Evolutionary conservation across 2,329 filamentous ascomycete species (phyloP).

Genomic region (Tolypocladium cylindrosporum): DNA sequence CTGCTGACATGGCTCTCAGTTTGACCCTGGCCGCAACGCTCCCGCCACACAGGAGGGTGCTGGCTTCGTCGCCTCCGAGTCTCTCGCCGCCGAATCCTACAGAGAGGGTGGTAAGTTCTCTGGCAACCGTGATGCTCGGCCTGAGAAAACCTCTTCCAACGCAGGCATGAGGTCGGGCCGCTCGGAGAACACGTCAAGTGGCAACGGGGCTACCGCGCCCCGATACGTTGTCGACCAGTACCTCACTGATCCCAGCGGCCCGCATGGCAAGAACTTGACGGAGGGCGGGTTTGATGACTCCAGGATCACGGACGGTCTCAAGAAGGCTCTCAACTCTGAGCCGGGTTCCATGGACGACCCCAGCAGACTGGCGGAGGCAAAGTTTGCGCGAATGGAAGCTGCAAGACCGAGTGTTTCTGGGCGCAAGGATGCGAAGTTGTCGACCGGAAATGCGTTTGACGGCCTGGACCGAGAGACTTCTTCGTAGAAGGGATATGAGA

Average conservation of each 20-base stretch:
- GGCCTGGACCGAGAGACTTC: constrained; percentile 16
- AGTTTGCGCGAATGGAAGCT: constrained; percentile 21
- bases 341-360: constrained; percentile 39
- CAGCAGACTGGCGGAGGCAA: constrained; percentile 31
- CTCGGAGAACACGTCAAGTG: constrained; percentile 4
- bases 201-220: constrained; percentile 20
- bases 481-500: constrained; percentile 8
- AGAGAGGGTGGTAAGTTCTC: constrained; percentile 49
- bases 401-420: constrained; percentile 13
- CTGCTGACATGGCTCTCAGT: constrained; percentile 20
- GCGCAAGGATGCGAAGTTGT: constrained; percentile 14
- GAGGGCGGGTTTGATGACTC: constrained; percentile 24
- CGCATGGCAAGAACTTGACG: constrained; percentile 33
- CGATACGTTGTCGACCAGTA: constrained; percentile 26
- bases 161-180: background rate
- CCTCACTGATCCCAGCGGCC: constrained; percentile 18
- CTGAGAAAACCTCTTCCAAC: constrained; percentile 10
- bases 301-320: constrained; percentile 22
- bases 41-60: constrained; percentile 48
- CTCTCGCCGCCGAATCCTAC: constrained; percentile 66
- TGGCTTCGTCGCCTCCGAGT: constrained; percentile 56
- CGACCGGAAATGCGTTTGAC: constrained; percentile 19
- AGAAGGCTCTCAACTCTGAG: constrained; percentile 29
- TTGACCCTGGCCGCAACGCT: constrained; percentile 34
- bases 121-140: constrained; percentile 40